A percentile compares a stretch with the other conserved stretches of the same genome.
phyloP scores from a whole-genome alignment of 306 rosid species.

The Dryas drummondii region DNA sequence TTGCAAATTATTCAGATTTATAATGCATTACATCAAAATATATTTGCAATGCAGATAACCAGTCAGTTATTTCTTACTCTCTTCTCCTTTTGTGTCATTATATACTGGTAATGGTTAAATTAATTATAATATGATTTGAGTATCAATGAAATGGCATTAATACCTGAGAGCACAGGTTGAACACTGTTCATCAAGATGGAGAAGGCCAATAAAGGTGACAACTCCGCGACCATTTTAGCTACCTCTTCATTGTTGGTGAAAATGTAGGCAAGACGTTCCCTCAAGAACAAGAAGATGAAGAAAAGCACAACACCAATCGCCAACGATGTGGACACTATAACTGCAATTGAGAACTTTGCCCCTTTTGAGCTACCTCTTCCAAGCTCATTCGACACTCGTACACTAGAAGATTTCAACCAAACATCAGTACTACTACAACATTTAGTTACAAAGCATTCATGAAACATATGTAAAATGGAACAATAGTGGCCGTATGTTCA shows the following conservation, averaged over 20 bases:
- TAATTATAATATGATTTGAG: background rate
- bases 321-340: slow-evolving; percentile 45
- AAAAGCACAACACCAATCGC: slow-evolving; percentile 42
- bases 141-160: background rate
- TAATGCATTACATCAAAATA: too few species aligned
- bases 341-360: slow-evolving; percentile 44
- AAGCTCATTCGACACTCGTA: slow-evolving; percentile 57
- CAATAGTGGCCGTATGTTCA: too few species aligned
- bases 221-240: slow-evolving; percentile 40
- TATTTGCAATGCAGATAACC: too few species aligned
- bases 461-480: too few species aligned
- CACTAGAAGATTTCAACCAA: slow-evolving; percentile 31
- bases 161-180: slow-evolving; percentile 65
- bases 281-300: slow-evolving; percentile 36
- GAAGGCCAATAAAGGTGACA: slow-evolving; percentile 52
- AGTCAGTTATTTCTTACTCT: too few species aligned
- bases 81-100: too few species aligned
- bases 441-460: too few species aligned
- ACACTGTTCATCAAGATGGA: slow-evolving; percentile 56
- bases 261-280: slow-evolving; percentile 42
- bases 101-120: too few species aligned
- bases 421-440: background rate
- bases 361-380: slow-evolving; percentile 56
- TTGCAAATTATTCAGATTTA: background rate
- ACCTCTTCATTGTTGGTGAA: slow-evolving; percentile 45